Evolutionary conservation across 2,329 filamentous ascomycete species (phyloP), one percentile per base, ranked within the genome.

Genomic region (Elsinoe necatrix): DNA sequence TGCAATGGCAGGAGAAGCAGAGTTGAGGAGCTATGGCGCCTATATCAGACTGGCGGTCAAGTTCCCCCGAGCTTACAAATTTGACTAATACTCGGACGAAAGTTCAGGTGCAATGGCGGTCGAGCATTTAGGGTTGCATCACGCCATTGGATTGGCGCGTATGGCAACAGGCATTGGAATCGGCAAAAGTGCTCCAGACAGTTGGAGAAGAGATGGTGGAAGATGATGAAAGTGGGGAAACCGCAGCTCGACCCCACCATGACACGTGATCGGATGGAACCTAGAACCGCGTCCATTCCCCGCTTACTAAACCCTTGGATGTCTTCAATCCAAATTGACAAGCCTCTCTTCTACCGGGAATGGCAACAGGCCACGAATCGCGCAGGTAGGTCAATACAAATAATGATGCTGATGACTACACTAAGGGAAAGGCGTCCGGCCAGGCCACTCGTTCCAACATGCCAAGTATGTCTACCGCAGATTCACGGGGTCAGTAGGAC

Each of bases 31-130:
- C 31, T 25, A 35, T 35, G 48, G 29, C 25, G n/a, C 48, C 29
- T 52, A 52, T 52, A 52, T 52, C 48, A 52, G 39, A 35, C 7
- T 2, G 7, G 48, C 48, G 48, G 48, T 35, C 29, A 52, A 39
- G 18, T 52, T 52, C 48, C 48, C 31, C 48, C 37, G 20, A 16
- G 48, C 48, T 52, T 52, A 52, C 48, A 37, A 52, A 52, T 52
- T 21, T 37, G 29, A 39, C 48, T 37, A 37, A 50, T 50, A 12
- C 4, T 16, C 45, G 45, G 6, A n/a, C 23, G 9, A 25, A 21
- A 50, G 12, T 34, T 18, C 12, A 16, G 18, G 2, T 5, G 23
- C 25, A 18, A 50, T 50, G 27, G 45, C 14, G 11, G 3, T 18
- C 16, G 43, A 34, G 43, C 45, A 34, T 18, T 50, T 50, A 50